A percentile compares a stretch with the other conserved stretches of the same genome.
phyloP scores from a whole-genome alignment of 1,139 yeast genomes.

The Taphrina pruni region DNA sequence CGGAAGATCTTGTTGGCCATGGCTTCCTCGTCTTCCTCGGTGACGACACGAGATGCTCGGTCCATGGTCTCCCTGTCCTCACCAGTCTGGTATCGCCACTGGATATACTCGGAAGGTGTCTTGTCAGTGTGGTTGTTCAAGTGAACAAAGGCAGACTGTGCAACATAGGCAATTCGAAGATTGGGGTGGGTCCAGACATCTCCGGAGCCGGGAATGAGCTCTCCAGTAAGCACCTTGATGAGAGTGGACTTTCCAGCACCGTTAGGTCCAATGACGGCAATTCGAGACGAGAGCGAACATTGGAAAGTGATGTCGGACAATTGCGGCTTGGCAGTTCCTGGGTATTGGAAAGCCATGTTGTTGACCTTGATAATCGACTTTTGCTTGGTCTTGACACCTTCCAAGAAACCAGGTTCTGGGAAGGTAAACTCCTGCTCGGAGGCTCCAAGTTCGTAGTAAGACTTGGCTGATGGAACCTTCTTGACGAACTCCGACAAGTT shows the following conservation, averaged over 20 bases:
- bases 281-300: constrained; percentile 89
- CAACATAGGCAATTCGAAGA: constrained; percentile 99
- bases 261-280: constrained; percentile 99
- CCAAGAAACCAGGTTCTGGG: constrained; percentile 96
- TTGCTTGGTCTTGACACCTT: constrained; percentile 94
- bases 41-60: constrained; percentile 98
- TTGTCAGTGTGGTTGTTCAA: constrained; percentile 97
- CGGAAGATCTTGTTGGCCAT: constrained; percentile 97
- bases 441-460: constrained; percentile 94
- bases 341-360: constrained; percentile 85
- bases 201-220: constrained; percentile 95
- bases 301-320: constrained; percentile 81
- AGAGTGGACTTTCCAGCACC: constrained; percentile 99
- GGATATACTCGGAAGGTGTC: constrained; percentile 99
- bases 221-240: constrained; percentile 93
- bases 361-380: constrained; percentile 93
- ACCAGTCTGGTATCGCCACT: constrained; percentile 99
- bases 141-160: constrained; percentile 99
- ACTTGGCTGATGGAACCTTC: constrained; percentile 92
- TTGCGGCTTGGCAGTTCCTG: constrained; percentile 87
- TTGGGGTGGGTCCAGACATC: constrained; percentile 99
- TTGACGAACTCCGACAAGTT: constrained; percentile 90
- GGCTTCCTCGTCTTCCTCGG: constrained; percentile 94
- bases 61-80: constrained; percentile 99
- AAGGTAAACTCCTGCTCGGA: constrained; percentile 94